Evolutionary conservation across 2,329 filamentous ascomycete species (phyloP).

Genomic region (Chaetomium globosum): DNA sequence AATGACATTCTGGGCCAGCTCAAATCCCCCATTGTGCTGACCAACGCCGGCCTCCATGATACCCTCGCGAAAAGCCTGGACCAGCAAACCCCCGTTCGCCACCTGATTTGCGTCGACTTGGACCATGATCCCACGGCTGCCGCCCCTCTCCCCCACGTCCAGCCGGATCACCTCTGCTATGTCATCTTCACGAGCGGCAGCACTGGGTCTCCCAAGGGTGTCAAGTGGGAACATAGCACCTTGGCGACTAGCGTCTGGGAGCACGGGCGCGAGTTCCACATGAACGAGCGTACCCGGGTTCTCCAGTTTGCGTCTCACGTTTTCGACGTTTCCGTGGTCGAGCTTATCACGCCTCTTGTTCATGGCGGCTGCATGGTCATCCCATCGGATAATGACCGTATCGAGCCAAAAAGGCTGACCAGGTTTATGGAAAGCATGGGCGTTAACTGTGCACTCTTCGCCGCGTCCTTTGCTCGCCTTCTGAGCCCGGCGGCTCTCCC

Average conservation of each 20-base stretch:
- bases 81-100: constrained; percentile 3
- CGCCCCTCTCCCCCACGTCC: constrained; percentile 12
- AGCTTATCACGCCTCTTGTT: constrained; percentile 45
- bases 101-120: constrained; percentile 12
- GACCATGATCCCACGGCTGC: not conserved
- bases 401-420: constrained; percentile 41
- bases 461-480: constrained; percentile 34
- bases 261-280: constrained; percentile 17
- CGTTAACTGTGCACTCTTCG: constrained; percentile 34
- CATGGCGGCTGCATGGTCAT: constrained; percentile 46
- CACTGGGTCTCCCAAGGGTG: constrained; percentile 54
- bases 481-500: constrained; percentile 33
- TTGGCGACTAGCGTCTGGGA: constrained; percentile 29
- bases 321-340: constrained; percentile 45
- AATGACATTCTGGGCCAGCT: constrained; percentile 29
- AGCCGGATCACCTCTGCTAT: constrained; percentile 25
- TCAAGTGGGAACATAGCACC: constrained; percentile 41
- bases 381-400: constrained; percentile 44
- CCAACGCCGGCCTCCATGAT: constrained; percentile 11
- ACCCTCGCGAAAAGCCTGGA: constrained; percentile 15
- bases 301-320: constrained; percentile 41
- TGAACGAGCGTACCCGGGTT: constrained; percentile 25
- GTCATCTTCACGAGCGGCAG: constrained; percentile 58
- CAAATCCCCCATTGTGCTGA: constrained; percentile 18
- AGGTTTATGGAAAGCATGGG: constrained; percentile 33